A percentile compares a stretch with the other conserved stretches of the same genome.
Evolutionary conservation across 1,139 yeast species (phyloP).

Genomic region (Ogataea hybrid): DNA sequence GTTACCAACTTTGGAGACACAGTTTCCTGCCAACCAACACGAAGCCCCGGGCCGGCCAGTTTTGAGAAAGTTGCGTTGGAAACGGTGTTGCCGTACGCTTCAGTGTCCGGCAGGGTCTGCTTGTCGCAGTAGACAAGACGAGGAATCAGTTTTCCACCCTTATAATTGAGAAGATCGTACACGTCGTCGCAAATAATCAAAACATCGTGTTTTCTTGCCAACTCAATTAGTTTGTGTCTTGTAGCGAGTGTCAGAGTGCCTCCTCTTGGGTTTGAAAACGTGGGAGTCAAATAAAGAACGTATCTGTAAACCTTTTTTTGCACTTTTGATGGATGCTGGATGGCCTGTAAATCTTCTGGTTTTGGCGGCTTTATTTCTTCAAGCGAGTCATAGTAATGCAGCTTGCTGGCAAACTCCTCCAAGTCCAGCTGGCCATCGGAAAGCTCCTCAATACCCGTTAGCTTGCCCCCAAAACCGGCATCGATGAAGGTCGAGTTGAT

Average conservation of each 20-base stretch:
- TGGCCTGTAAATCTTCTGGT: slow-evolving; percentile 19
- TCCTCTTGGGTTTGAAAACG: slow-evolving; percentile 87
- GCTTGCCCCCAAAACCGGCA: slow-evolving; percentile 69
- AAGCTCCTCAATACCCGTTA: slow-evolving; percentile 65
- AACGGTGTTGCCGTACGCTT: slow-evolving; percentile 61
- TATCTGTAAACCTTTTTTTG: slow-evolving; percentile 60
- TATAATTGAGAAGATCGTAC: slow-evolving; percentile 68
- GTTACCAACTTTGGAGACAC: slow-evolving; percentile 52
- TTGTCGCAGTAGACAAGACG: slow-evolving; percentile 35
- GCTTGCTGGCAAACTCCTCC: slow-evolving; percentile 44
- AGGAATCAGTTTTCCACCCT: slow-evolving; percentile 30
- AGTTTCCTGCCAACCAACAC: slow-evolving; percentile 87
- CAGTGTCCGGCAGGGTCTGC: slow-evolving; percentile 34
- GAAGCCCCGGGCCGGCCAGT: slow-evolving; percentile 82
- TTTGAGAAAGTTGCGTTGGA: slow-evolving; percentile 84
- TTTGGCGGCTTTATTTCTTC: slow-evolving; percentile 29
- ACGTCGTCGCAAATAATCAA: slow-evolving; percentile 82
- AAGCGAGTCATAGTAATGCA: slow-evolving; percentile 40
- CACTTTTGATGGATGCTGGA: slow-evolving; percentile 42
- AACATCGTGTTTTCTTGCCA: slow-evolving; percentile 78
- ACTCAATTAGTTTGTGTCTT: slow-evolving; percentile 51
- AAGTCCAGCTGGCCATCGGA: slow-evolving; percentile 57
- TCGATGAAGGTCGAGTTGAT: slow-evolving; percentile 76
- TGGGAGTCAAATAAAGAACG: slow-evolving; percentile 78
- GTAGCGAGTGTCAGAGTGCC: slow-evolving; percentile 55